phyloP scores from a whole-genome alignment of 78 protist genomes.

The Chrysochromulina tobinii region DNA sequence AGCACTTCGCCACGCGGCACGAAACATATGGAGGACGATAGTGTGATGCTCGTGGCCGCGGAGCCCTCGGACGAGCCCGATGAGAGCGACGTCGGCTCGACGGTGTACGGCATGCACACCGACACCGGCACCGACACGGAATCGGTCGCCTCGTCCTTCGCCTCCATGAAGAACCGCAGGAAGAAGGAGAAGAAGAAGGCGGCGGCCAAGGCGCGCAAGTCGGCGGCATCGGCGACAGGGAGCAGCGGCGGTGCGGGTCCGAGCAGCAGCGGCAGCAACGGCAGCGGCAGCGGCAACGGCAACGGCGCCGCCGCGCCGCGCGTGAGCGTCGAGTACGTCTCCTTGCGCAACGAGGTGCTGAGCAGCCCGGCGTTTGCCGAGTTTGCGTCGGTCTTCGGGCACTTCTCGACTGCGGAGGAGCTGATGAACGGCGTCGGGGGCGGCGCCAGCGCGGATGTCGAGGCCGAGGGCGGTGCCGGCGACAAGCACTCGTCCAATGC shows the following conservation, averaged over 20 bases:
- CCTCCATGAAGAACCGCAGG: neutral
- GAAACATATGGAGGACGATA: no score
- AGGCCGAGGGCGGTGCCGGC: neutral
- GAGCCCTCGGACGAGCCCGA: no score
- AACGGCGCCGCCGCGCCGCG: neutral
- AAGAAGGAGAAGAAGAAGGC: slow-evolving; percentile 3
- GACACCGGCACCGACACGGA: no score
- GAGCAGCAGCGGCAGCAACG: neutral
- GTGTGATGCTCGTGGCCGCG: no score
- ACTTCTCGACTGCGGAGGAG: slow-evolving; percentile 2
- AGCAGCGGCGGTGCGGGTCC: neutral
- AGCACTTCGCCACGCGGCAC: no score
- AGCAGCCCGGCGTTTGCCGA: neutral
- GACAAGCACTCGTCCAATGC: neutral
- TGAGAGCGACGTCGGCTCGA: no score
- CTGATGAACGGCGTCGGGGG: neutral
- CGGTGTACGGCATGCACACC: no score
- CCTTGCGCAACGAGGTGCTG: neutral
- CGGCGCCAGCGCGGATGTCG: neutral
- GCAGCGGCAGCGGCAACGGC: neutral
- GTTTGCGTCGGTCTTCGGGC: slow-evolving; percentile 3
- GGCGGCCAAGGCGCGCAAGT: neutral
- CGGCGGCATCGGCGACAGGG: neutral
- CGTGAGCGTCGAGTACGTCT: slow-evolving; percentile 20
- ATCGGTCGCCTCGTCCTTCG: neutral